Evolutionary conservation across 305 asterid species (phyloP), one percentile per base, ranked within the genome.

Genomic region (Fraxinus baroniana): DNA sequence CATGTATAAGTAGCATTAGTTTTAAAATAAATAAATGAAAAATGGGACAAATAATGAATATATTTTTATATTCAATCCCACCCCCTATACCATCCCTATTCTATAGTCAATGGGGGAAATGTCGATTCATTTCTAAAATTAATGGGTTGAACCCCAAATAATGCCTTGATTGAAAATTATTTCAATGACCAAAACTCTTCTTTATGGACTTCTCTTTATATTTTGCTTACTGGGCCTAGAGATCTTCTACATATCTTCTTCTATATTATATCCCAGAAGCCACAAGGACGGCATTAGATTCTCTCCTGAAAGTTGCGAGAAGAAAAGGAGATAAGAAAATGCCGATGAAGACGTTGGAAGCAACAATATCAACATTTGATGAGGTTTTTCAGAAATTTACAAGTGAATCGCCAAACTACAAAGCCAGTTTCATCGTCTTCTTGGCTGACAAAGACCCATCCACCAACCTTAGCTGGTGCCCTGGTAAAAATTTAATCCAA

Each of bases 361-460:
- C 98, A 28, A 93, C 92, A 18, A 3, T 91, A 13, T 83, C 93
- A 13, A 91, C 87, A n/a, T 95, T 95, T 60, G 87, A 86, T 10
- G 94, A 60, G 12, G 92, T 87, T 4, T 89, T 93, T 24, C 86
- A 89, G 80, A 87, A 89, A 80, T 94, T 95, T 80, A 89, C 70
- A 7, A 80, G 84, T 17, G 97, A 90, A 78, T 84, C 93, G 6
- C 57, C 92, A 2, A 88, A 91, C 30, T 80, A 90, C 93, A 92
- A 89, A 85, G 93, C 92, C 18, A 95, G 92, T 82, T 81, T 93
- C 78, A 92, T 95, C 82, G 94, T 94, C 52, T 95, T 95, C 94
- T 81, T 94, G 91, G 99, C 97, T 72, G 99, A 95, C 83, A 85
- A 75, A 7, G 99, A 93, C 1, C 94, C 35, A 32, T 32, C 35